Evolutionary conservation across 108 stramenopile genomes (phyloP), one percentile per base, ranked within the genome.

Genomic region (Nitzschia sp.): DNA sequence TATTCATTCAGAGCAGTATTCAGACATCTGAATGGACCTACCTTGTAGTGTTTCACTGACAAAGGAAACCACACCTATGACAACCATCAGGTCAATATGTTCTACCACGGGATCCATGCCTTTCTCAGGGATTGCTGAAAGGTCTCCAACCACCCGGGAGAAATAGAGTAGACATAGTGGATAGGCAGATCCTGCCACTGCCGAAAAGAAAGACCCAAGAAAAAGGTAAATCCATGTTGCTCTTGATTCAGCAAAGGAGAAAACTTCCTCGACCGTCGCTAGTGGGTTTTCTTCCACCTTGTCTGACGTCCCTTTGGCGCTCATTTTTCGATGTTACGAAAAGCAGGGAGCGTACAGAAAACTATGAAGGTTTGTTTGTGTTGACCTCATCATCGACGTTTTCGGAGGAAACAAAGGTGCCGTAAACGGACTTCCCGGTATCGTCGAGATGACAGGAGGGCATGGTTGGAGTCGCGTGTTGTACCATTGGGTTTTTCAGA

Each of bases 11-110:
- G n/a, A 17, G 2, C 3, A 1, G 39, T 3, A 39, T 1, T 14
- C 19, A 59, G 57, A n/a, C 5, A 5, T 5, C 1, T 34, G 15
- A 14, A 24, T n/a, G 12, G 2, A 59, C 58, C 2, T 59, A 59
- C 58, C 15, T 41, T 41, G 38, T 7, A 59, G 8, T 1, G 58
- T 59, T 20, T 59, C 58, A 40, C 55, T 37, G 0, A 66, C 72
- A 29, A 87, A 71, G 22, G 82, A 83, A 34, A 65, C 73, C 50
- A 58, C 54, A 25, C 86, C 86, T 0, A 84, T 55, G 12, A 77
- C 70, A 53, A 86, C 20, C 64, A 86, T 80, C 0, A 67, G 71
- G 53, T 79, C 81, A 38, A 80, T 82, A 3, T 85, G 24, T 11
- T 61, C 46, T 9, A 67, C 50, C 8, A 83, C 41, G 24, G 51